phyloP scores from a whole-genome alignment of 192 early-diverging fungal genomes.

The Podila clonocystis region DNA sequence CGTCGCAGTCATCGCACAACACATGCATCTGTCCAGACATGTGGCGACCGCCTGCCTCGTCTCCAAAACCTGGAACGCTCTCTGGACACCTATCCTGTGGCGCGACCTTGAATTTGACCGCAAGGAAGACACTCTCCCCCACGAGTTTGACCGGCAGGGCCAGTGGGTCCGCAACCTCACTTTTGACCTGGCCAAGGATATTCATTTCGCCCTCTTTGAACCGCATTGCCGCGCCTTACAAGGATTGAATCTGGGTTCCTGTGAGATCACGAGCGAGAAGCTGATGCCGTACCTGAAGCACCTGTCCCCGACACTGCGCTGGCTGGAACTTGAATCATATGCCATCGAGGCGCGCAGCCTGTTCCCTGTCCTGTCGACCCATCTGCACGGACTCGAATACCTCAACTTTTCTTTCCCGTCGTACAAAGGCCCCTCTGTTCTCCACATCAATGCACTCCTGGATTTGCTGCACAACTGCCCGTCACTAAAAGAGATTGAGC shows the following conservation, averaged over 20 bases:
- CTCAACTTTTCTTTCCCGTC: neutral
- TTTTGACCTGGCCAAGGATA: neutral
- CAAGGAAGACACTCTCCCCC: neutral
- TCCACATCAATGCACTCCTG: neutral
- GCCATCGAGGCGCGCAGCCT: neutral
- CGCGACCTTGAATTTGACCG: neutral
- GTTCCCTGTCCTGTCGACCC: neutral
- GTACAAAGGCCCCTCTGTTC: neutral
- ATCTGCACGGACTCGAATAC: neutral
- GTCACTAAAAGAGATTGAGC: neutral
- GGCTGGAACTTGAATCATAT: neutral
- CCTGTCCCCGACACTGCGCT: neutral
- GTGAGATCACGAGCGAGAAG: neutral
- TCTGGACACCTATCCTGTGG: slow-evolving; percentile 3
- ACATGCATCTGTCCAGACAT: neutral
- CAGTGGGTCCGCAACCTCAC: neutral
- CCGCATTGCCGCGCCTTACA: neutral
- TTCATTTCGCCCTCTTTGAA: neutral
- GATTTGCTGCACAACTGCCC: neutral
- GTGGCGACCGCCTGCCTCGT: slow-evolving; percentile 5
- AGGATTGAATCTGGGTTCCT: neutral
- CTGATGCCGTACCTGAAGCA: slow-evolving; percentile 1
- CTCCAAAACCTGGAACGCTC: neutral
- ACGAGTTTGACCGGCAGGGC: neutral
- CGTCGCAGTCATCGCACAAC: neutral